Percentiles rank a stretch among this genome's conserved stretches.
Evolutionary conservation across 192 early-diverging fungal genomes (phyloP).

Genomic region (Umbelopsis sp.): DNA sequence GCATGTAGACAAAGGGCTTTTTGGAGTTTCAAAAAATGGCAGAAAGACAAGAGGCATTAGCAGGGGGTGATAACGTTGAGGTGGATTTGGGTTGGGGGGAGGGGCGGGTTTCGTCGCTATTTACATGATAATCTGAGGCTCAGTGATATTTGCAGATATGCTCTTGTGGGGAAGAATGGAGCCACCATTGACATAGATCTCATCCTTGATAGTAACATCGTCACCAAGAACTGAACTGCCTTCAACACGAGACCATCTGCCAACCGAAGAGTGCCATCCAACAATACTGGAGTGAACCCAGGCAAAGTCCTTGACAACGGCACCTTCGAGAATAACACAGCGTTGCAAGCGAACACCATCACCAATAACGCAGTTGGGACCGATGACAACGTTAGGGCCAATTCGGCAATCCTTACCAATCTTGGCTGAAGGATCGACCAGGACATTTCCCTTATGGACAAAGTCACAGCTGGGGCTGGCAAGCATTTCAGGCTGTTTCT

Average conservation of each 20-base stretch:
- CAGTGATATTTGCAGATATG: conserved; percentile 84
- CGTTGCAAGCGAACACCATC: conserved; percentile 92
- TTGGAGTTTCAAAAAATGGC: too few species aligned
- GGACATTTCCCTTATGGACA: conserved; percentile 85
- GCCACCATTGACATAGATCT: conserved; percentile 94
- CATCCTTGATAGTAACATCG: conserved; percentile 93
- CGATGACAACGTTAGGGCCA: conserved; percentile 97
- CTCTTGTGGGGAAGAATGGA: conserved; percentile 96
- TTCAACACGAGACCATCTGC: conserved; percentile 94
- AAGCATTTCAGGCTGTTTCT: conserved; percentile 73
- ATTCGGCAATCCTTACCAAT: conserved; percentile 97
- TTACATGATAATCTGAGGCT: conserved; percentile 97
- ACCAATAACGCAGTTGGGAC: conserved; percentile 87
- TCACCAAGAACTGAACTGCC: conserved; percentile 93
- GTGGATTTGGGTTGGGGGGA: background rate
- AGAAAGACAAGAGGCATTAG: too few species aligned
- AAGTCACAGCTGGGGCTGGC: conserved; percentile 68
- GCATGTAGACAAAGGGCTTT: too few species aligned
- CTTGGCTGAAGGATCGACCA: conserved; percentile 88
- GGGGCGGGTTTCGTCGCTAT: conserved; percentile 17
- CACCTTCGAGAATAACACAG: conserved; percentile 85
- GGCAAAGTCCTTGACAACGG: conserved; percentile 83
- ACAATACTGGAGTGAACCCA: conserved; percentile 92
- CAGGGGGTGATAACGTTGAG: background rate
- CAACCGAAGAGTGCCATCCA: conserved; percentile 95